Conservation (phyloP, 176 grass and related monocot species). For the Paspalum notatum region DNA sequence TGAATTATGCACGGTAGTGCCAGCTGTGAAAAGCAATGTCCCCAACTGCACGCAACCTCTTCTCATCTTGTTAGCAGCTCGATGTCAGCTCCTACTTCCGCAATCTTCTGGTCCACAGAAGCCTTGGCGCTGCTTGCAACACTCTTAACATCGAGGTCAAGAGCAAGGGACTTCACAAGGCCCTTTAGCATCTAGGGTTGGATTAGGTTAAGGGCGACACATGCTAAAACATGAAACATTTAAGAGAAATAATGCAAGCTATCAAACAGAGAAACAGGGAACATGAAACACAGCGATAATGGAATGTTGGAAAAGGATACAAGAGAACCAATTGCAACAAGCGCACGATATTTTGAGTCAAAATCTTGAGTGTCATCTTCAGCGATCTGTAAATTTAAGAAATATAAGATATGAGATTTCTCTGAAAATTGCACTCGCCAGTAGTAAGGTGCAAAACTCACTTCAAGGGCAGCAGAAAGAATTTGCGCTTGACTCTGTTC, state of each 20-base stretch:
- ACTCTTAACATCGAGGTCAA: conserved; percentile 83
- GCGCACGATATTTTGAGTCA: conserved; percentile 83
- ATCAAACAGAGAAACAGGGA: conserved; percentile 8
- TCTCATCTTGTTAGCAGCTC: conserved; percentile 73
- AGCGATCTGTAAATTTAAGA: conserved; percentile 70
- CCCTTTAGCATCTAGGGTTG: conserved; percentile 81
- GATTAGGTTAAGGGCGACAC: conserved; percentile 53
- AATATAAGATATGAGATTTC: conserved; percentile 37
- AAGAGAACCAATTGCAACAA: conserved; percentile 83
- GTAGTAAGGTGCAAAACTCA: conserved; percentile 28
- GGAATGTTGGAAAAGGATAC: conserved; percentile 75
- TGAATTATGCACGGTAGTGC: neutral
- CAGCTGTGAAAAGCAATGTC: neutral
- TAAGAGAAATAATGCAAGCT: neutral
- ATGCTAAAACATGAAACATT: conserved; percentile 3
- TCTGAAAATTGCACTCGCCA: neutral
- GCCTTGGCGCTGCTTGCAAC: conserved; percentile 63
- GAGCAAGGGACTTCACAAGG: conserved; percentile 81
- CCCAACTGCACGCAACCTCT: neutral
- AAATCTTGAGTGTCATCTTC: conserved; percentile 80
- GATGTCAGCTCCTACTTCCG: conserved; percentile 79
- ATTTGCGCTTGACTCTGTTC: conserved; percentile 88
- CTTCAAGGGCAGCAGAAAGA: conserved; percentile 87
- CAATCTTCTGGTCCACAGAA: conserved; percentile 78
- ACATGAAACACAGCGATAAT: neutral